These are phyloP conservation scores for Chrysanthemum makinoi DNA, from an alignment of 129 eudicot genomes.

Conservation along the genomic window DNA sequence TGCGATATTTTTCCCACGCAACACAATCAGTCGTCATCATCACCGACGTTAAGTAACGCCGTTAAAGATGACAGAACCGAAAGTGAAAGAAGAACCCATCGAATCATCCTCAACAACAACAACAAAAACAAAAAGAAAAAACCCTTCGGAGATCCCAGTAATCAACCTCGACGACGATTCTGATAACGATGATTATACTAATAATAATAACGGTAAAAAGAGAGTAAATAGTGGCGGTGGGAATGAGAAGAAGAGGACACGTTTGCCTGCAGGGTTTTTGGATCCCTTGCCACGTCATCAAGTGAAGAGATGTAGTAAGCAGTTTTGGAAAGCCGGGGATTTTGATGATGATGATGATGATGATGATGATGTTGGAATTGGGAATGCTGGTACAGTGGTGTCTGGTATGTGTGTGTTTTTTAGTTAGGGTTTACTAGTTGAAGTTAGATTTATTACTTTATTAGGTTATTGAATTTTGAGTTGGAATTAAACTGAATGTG, in stretches of 20 bases:
- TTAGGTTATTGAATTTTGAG: too few relatives aligned
- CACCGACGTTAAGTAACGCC: too few relatives aligned
- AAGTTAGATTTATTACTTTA: too few relatives aligned
- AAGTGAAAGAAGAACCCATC: constrained; percentile 38
- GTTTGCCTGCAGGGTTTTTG: constrained; percentile 56
- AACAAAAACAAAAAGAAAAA: neutral
- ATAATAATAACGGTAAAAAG: neutral
- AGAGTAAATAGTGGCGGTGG: constrained; percentile 28
- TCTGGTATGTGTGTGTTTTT: constrained; percentile 32
- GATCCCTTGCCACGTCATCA: constrained; percentile 44
- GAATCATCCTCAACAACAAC: neutral
- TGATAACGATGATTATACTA: neutral
- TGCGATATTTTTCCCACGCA: neutral
- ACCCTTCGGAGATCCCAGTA: constrained; percentile 3
- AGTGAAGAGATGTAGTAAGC: constrained; percentile 32
- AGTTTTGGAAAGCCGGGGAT: constrained; percentile 91
- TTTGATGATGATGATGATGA: constrained; percentile 34
- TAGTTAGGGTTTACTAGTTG: too few relatives aligned
- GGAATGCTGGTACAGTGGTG: constrained; percentile 33
- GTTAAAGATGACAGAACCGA: constrained; percentile 13
- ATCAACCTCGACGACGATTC: constrained; percentile 27
- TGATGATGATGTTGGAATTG: neutral
- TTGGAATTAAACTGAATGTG: too few relatives aligned
- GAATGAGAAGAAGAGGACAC: too few relatives aligned
- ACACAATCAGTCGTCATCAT: too few relatives aligned